Base-by-base conservation (phyloP, 805 yeast species). In the Priceomyces castillae region DNA sequence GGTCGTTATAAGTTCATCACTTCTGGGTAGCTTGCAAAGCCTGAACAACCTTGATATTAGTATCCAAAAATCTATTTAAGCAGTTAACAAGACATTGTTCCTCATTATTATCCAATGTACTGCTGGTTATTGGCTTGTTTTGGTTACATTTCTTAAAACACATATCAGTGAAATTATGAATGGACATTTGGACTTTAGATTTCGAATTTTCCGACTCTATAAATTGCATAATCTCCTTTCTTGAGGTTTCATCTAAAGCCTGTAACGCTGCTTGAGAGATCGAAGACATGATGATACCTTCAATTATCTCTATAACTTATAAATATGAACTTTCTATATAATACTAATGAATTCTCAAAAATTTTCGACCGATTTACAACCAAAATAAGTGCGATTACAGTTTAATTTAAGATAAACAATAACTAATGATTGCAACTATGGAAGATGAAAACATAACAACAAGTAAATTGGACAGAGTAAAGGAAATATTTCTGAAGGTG, bases 131-230 rank as follows among this genome's bases (percentile, higher is more conserved):
- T 14, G 72, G 64, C 43, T 43, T 58, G 47, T 65, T 61, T 39
- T 70, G 67, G 41, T 89, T 77, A 65, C 98, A 90, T 67, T 86
- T 86, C 62, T 84, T 86, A 76, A 89, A 90, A 63, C 98, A 90
- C 73, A 84, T 74, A 59, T 89, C 90, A 20, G 97, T 90, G 77
- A 88, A 89, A 57, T 76, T 80, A 62, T 90, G 96, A 47, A 90
- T 86, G 26, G 95, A 81, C 69, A 78, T 76, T 64, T 89, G 96
- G 23, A 90, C 87, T 67, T 89, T 88, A 43, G 92, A 82, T 69
- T 86, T 88, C 49, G 94, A 78, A 59, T 85, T 84, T 67, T 90
- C 97, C 11, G 84, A 69, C 59, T 89, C 95, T 39, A 90, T 71
- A 70, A 88, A 90, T 44, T 76, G 73, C 54, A 81, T 72, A 40